A percentile compares a stretch with the other conserved stretches of the same genome.
Evolutionary conservation across 148 eudicot species (phyloP).

Genomic region (Rhododendron mucronatum): DNA sequence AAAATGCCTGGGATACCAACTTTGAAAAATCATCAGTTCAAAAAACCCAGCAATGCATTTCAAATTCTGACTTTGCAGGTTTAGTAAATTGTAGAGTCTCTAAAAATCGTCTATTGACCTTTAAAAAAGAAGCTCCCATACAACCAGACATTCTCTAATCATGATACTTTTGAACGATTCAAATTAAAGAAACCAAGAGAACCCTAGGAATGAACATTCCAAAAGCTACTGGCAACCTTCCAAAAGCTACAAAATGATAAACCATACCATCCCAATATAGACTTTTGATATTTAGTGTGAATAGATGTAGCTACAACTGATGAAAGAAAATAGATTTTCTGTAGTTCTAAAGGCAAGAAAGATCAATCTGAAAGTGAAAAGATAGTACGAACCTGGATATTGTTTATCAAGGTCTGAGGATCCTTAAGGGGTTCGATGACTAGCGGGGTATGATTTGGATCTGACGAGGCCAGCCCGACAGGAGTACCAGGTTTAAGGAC

Average conservation of each 20-base stretch:
- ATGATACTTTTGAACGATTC: neutral
- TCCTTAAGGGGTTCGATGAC: conserved; percentile 61
- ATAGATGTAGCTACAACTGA: neutral
- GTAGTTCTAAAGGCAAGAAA: neutral
- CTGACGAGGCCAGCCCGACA: conserved; percentile 31
- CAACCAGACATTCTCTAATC: neutral
- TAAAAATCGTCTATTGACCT: neutral
- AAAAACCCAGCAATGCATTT: neutral
- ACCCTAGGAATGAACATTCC: neutral
- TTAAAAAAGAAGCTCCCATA: neutral
- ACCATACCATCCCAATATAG: neutral
- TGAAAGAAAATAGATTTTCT: neutral
- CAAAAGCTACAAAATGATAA: neutral
- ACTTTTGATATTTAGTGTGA: neutral
- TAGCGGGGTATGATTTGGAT: conserved; percentile 40
- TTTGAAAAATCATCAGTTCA: neutral
- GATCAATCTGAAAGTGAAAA: neutral
- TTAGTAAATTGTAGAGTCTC: neutral
- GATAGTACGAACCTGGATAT: conserved; percentile 50
- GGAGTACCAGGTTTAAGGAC: conserved; percentile 65
- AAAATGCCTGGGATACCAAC: neutral
- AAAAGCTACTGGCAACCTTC: conserved; percentile 4
- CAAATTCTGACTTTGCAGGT: neutral
- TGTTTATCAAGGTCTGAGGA: conserved; percentile 88
- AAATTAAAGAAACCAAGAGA: neutral